These are phyloP conservation scores for Pseudodiploospora longispora DNA, from an alignment of 2,329 filamentous ascomycete species.

Conservation along the genomic window DNA sequence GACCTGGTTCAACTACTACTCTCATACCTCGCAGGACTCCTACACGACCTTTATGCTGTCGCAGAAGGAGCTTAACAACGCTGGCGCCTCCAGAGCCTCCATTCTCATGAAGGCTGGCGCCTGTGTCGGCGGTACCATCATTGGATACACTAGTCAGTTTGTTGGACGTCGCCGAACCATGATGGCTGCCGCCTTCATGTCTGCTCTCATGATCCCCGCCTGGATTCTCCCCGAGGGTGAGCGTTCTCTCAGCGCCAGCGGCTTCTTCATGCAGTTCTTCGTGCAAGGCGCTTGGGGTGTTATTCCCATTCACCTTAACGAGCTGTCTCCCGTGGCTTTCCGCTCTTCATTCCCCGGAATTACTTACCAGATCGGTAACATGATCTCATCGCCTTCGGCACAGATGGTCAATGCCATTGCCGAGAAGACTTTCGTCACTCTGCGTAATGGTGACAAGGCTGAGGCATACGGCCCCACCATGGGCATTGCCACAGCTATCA, in stretches of 20 bases:
- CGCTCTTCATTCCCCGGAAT: constrained; percentile 63
- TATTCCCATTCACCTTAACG: constrained; percentile 66
- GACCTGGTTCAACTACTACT: constrained; percentile 70
- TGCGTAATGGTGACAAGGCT: constrained; percentile 45
- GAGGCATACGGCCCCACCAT: constrained; percentile 69
- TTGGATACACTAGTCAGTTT: constrained; percentile 69
- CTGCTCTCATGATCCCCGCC: constrained; percentile 56
- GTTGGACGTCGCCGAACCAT: constrained; percentile 65
- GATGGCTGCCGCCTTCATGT: constrained; percentile 50
- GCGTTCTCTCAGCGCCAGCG: constrained; percentile 50
- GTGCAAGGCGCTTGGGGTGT: constrained; percentile 60
- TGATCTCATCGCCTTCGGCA: constrained; percentile 63
- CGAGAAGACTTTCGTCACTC: constrained; percentile 50
- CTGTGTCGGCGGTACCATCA: constrained; percentile 63
- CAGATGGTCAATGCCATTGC: constrained; percentile 73
- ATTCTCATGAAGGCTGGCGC: constrained; percentile 76
- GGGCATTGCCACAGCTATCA: constrained; percentile 70
- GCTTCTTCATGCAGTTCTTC: constrained; percentile 64
- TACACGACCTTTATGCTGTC: constrained; percentile 75
- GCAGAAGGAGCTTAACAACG: constrained; percentile 60
- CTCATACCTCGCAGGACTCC: constrained; percentile 71
- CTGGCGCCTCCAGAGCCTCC: constrained; percentile 60
- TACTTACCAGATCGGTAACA: constrained; percentile 68
- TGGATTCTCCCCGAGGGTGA: constrained; percentile 61
- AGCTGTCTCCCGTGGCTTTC: constrained; percentile 62